These are phyloP conservation scores for Mycena galopus DNA, from an alignment of 768 basidiomycete genomes.

Conservation along the genomic window DNA sequence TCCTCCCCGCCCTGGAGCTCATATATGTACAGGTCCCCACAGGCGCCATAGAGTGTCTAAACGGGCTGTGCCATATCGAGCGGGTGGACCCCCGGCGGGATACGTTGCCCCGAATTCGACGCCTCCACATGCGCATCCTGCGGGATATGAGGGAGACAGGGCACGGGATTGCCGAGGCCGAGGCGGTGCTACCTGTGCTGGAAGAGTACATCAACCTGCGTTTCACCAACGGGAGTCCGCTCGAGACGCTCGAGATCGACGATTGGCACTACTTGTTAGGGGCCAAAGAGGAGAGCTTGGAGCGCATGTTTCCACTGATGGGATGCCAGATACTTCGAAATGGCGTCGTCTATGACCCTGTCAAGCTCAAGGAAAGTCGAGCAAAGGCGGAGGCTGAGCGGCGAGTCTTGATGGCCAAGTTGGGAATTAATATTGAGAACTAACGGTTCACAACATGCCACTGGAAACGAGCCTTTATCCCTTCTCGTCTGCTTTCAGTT, in stretches of 20 bases:
- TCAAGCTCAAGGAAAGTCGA: not conserved
- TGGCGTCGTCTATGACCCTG: not conserved
- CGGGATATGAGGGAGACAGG: too few relatives aligned
- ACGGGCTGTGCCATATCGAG: not conserved
- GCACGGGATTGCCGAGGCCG: too few relatives aligned
- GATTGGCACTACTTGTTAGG: not conserved
- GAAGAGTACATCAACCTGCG: not conserved
- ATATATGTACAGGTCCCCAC: not conserved
- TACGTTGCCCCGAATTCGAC: not conserved
- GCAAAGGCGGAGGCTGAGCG: too few relatives aligned
- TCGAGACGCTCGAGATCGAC: not conserved
- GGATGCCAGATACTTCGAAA: not conserved
- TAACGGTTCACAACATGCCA: too few relatives aligned
- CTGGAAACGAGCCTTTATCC: too few relatives aligned
- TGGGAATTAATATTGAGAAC: too few relatives aligned
- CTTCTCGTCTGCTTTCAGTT: too few relatives aligned
- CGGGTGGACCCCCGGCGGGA: too few relatives aligned
- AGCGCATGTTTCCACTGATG: not conserved
- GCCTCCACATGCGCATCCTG: not conserved
- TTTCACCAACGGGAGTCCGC: not conserved
- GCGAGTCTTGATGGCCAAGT: too few relatives aligned
- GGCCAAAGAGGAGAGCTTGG: not conserved
- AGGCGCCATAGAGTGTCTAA: not conserved
- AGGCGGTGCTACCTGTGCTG: not conserved
- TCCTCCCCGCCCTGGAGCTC: conserved; percentile 11